A percentile compares a stretch with the other conserved stretches of the same genome.
Conservation (phyloP, 78 protist species). For the Trichosphaerium sp. region DNA sequence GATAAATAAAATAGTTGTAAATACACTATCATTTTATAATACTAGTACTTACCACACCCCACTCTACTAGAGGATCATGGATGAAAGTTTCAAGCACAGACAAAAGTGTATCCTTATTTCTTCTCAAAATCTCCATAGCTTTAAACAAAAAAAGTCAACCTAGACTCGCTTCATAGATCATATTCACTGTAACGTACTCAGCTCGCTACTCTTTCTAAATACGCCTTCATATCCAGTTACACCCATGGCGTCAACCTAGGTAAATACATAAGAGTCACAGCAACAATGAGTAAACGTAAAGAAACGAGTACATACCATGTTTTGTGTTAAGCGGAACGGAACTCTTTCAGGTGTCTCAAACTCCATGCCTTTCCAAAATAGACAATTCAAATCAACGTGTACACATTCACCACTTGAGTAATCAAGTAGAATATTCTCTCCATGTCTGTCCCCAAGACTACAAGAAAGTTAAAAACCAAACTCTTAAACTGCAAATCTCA, state of each 20-base stretch:
- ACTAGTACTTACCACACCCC: too few species aligned
- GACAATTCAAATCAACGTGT: constrained; percentile 88
- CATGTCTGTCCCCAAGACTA: constrained; percentile 85
- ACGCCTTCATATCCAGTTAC: constrained; percentile 63
- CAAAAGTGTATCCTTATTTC: constrained; percentile 58
- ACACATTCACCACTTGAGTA: constrained; percentile 57
- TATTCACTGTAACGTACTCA: too few species aligned
- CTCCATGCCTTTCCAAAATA: constrained; percentile 78
- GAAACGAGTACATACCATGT: too few species aligned
- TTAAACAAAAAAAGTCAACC: too few species aligned
- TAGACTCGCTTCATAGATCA: too few species aligned
- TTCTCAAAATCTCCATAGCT: too few species aligned
- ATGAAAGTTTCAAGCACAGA: constrained; percentile 78
- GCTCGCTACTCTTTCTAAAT: constrained; percentile 50
- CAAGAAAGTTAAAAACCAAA: background rate
- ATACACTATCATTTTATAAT: too few species aligned
- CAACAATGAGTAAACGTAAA: too few species aligned
- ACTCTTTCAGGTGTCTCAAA: constrained; percentile 72
- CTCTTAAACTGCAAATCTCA: background rate
- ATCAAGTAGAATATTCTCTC: constrained; percentile 87
- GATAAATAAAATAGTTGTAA: too few species aligned
- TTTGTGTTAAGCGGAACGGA: constrained; percentile 88
- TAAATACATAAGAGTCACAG: too few species aligned
- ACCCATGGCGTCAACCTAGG: constrained; percentile 85
- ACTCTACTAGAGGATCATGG: constrained; percentile 85